A percentile compares a stretch with the other conserved stretches of the same genome.
Conservation (phyloP, 805 yeast species). For the Sugiyamaella qingdaonensis region DNA sequence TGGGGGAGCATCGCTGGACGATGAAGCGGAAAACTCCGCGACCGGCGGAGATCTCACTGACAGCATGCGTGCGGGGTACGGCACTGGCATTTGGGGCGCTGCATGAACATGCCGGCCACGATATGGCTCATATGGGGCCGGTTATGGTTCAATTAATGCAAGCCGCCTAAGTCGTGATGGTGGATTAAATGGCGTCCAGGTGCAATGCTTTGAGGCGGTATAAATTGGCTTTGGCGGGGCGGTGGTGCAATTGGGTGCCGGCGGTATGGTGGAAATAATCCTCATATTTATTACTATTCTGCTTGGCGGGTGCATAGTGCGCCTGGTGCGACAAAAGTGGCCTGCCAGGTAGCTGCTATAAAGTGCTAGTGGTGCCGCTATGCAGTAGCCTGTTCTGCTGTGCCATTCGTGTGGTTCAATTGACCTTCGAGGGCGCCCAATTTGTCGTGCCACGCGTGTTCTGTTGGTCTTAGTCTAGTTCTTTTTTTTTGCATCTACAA, state of each 20-base stretch:
- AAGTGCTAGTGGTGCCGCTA: background rate
- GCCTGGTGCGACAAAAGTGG: conserved; percentile 3
- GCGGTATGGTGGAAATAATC: conserved; percentile 1
- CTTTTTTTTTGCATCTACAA: too few species aligned
- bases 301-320: conserved; percentile 7
- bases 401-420: too few species aligned
- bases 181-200: background rate
- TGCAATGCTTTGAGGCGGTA: background rate
- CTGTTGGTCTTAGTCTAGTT: too few species aligned
- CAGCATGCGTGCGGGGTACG: background rate
- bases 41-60: background rate
- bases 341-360: background rate
- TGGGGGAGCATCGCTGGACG: background rate
- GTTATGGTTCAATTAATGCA: conserved; percentile 4
- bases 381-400: too few species aligned
- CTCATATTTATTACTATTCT: conserved; percentile 5
- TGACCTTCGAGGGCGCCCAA: too few species aligned
- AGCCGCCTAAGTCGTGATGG: background rate
- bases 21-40: conserved; percentile 1
- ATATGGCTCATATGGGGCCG: background rate
- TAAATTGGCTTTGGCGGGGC: background rate
- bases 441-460: too few species aligned
- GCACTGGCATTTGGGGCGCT: background rate
- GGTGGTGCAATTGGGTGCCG: background rate
- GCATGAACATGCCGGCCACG: background rate